Evolutionary conservation across 208 protist species (phyloP), one percentile per base, ranked within the genome.

Genomic region (Blastocrithidia nonstop): DNA sequence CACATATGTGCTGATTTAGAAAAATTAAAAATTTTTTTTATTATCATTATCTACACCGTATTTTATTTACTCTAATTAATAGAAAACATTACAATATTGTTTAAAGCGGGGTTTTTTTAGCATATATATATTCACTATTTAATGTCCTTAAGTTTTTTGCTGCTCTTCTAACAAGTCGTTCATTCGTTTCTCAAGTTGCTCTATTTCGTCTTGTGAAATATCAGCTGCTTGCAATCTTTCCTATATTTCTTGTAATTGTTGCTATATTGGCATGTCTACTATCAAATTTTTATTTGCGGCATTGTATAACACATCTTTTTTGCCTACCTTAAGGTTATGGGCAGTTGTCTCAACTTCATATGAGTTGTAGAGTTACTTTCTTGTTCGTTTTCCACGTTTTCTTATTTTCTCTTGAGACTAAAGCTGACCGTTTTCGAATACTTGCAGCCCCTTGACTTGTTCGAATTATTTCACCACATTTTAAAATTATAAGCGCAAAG

Each of bases 181-280:
- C 54, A 92, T 80, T 54, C 86, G 69, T 40, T 81, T 62, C 45
- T 85, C 74, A 15, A 91, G 50, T 20, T 59, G 62, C 19, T 59
- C 43, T 2, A 91, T 67, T 50, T 91, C 74, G 37, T 88, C 78
- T 1, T 67, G 60, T 5, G 83, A 84, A 17, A 73, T 48, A 44
- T 92, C 73, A n/a, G 66, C 68, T 1, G 78, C 56, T 17, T 64
- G 38, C 32, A 92, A 69, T 6, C 70, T 70, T 33, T 62, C 62
- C 51, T 86, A 69, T 21, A 92, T 50, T 44, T 74, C 61, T 39
- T 72, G 66, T 4, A 87, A 51, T 2, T 71, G 63, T 1, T 44
- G 50, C 40, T 83, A n/a, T n/a, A n/a, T n/a, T n/a, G n/a, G 75
- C 7, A 75, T 42, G 35, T 45, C 54, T 27, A 58, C 57, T n/a